These are phyloP conservation scores for Isatis lusitanica DNA, from an alignment of 441 rosid genomes.

Conservation along the genomic window DNA sequence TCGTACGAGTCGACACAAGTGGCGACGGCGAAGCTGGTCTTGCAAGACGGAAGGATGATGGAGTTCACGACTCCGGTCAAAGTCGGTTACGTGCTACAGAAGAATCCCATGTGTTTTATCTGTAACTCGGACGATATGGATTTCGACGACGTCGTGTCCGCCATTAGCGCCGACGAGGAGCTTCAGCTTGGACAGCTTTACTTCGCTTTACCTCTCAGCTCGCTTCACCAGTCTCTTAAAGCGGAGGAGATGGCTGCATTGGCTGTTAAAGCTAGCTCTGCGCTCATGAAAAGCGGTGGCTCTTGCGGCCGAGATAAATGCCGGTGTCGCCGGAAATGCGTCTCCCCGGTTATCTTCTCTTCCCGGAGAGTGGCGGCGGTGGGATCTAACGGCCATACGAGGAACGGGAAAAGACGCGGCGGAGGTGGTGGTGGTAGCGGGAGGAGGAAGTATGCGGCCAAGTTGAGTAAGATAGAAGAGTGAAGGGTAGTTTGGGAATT, in stretches of 20 bases:
- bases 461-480: slow-evolving; percentile 72
- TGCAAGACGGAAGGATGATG: slow-evolving; percentile 74
- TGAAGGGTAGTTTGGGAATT: slow-evolving; percentile 41
- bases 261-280: slow-evolving; percentile 93
- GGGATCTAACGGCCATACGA: neutral
- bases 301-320: slow-evolving; percentile 35
- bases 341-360: slow-evolving; percentile 7
- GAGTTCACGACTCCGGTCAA: slow-evolving; percentile 76
- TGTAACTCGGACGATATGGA: slow-evolving; percentile 95
- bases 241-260: slow-evolving; percentile 92
- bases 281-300: slow-evolving; percentile 57
- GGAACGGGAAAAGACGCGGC: slow-evolving; percentile 29
- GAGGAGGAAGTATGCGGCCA: slow-evolving; percentile 49
- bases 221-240: slow-evolving; percentile 54
- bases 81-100: slow-evolving; percentile 62
- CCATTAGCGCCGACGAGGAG: slow-evolving; percentile 64
- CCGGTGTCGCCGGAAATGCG: slow-evolving; percentile 35
- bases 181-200: slow-evolving; percentile 80
- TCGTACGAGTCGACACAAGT: slow-evolving; percentile 57
- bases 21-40: slow-evolving; percentile 67
- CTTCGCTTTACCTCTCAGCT: slow-evolving; percentile 69
- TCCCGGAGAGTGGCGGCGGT: slow-evolving; percentile 29
- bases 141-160: slow-evolving; percentile 66
- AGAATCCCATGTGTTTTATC: slow-evolving; percentile 62
- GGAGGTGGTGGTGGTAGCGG: slow-evolving; percentile 42